Conservation (phyloP, 169 alveolate genomes). For the Plasmodium cynomolgi region DNA sequence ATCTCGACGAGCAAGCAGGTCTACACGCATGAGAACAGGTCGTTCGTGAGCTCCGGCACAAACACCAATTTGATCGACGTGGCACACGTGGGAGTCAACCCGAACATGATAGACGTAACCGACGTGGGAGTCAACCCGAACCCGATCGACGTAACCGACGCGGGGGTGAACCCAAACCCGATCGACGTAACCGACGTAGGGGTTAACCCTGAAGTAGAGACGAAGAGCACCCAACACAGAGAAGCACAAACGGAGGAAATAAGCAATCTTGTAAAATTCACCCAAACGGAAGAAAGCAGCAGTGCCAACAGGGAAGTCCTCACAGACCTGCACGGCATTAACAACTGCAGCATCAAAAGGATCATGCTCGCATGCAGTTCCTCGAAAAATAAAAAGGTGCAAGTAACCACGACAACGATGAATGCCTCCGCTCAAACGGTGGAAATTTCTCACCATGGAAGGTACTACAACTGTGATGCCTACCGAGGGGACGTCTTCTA, state of each 20-base stretch:
- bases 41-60: not conserved
- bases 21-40: slow-evolving; percentile 2
- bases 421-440: slow-evolving; percentile 29
- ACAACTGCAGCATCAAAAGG: slow-evolving; percentile 20
- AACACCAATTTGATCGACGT: slow-evolving; percentile 6
- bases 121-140: not conserved
- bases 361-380: slow-evolving; percentile 24
- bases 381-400: slow-evolving; percentile 37
- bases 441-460: not conserved
- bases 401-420: slow-evolving; percentile 26
- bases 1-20: not conserved
- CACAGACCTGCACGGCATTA: slow-evolving; percentile 29
- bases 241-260: slow-evolving; percentile 28
- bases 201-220: not conserved
- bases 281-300: slow-evolving; percentile 3
- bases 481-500: not conserved
- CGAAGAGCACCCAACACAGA: not conserved
- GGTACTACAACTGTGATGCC: not conserved
- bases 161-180: not conserved
- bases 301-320: not conserved
- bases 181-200: not conserved
- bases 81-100: not conserved
- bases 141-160: not conserved
- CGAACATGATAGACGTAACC: not conserved
- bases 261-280: not conserved